These are phyloP conservation scores for Cerrena zonata DNA, from an alignment of 1,284 basidiomycete genomes.

Conservation along the genomic window DNA sequence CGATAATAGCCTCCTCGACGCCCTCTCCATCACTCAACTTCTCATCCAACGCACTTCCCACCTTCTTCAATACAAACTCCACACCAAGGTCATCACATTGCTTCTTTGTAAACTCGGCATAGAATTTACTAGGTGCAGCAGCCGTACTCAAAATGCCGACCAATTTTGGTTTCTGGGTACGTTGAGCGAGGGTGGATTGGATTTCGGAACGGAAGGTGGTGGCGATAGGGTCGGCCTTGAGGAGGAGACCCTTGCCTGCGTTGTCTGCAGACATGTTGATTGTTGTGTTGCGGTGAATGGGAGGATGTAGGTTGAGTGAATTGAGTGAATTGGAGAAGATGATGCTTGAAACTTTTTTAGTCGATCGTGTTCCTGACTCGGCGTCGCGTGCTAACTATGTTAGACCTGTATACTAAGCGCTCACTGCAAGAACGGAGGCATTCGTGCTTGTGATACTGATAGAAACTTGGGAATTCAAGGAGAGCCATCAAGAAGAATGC, in stretches of 20 bases:
- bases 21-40: slow-evolving; percentile 56
- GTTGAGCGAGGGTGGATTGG: slow-evolving; percentile 39
- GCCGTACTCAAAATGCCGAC: slow-evolving; percentile 90
- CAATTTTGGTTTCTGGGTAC: slow-evolving; percentile 59
- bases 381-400: not conserved
- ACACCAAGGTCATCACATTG: slow-evolving; percentile 88
- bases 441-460: too few species aligned
- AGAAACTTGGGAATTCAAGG: too few species aligned
- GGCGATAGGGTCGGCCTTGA: slow-evolving; percentile 71
- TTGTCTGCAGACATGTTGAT: slow-evolving; percentile 11
- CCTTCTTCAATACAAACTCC: slow-evolving; percentile 73
- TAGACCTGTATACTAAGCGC: too few species aligned
- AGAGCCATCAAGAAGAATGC: too few species aligned
- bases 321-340: too few species aligned
- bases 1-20: slow-evolving; percentile 91
- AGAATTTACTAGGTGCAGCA: slow-evolving; percentile 81
- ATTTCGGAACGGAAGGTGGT: slow-evolving; percentile 66
- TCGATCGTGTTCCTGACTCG: not conserved
- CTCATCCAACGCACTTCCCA: slow-evolving; percentile 58
- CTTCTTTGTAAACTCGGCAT: slow-evolving; percentile 90
- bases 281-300: too few species aligned
- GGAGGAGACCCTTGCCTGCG: slow-evolving; percentile 61
- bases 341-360: not conserved
- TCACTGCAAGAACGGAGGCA: too few species aligned
- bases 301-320: too few species aligned